A percentile compares a stretch with the other conserved stretches of the same genome.
Conservation (phyloP, 2,329 filamentous ascomycete genomes). For the Verticillium alfalfae region DNA sequence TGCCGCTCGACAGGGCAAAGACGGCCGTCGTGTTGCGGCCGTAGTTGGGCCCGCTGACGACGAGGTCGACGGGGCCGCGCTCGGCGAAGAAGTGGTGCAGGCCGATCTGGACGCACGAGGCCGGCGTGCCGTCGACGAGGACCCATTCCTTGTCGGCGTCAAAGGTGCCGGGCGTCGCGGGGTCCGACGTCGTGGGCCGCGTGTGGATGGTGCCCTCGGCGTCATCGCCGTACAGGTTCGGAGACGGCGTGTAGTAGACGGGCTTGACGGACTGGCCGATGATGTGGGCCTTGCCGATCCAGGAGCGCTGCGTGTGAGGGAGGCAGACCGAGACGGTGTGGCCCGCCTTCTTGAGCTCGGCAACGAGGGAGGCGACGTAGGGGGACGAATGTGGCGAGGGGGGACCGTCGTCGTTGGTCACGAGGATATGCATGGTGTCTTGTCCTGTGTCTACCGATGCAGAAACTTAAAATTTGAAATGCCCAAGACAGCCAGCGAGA, state of each 20-base stretch:
- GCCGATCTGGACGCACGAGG: constrained; percentile 76
- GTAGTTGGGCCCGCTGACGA: constrained; percentile 78
- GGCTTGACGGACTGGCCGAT: constrained; percentile 84
- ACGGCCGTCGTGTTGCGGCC: constrained; percentile 77
- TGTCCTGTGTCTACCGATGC: no score
- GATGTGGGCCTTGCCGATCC: constrained; percentile 98
- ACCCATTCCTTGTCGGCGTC: constrained; percentile 70
- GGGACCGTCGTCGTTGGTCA: constrained; percentile 77
- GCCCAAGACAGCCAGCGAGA: background rate
- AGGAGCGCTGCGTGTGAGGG: constrained; percentile 86
- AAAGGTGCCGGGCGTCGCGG: constrained; percentile 15
- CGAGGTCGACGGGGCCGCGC: constrained; percentile 66
- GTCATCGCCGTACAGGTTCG: constrained; percentile 31
- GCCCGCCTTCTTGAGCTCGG: constrained; percentile 65
- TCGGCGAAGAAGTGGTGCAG: constrained; percentile 74
- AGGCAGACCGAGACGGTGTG: constrained; percentile 90
- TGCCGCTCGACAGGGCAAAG: constrained; percentile 73
- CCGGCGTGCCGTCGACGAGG: constrained; percentile 74
- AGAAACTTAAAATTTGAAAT: background rate
- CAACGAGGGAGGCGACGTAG: constrained; percentile 71
- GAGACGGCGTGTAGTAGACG: constrained; percentile 68
- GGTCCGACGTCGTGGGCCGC: constrained; percentile 39
- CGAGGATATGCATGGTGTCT: constrained; percentile 53
- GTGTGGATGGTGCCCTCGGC: constrained; percentile 61
- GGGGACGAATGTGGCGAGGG: constrained; percentile 73